A percentile compares a stretch with the other conserved stretches of the same genome.
These are phyloP conservation scores for Fusarium longipes DNA, from an alignment of 2,329 filamentous ascomycete genomes.

Conservation along the genomic window DNA sequence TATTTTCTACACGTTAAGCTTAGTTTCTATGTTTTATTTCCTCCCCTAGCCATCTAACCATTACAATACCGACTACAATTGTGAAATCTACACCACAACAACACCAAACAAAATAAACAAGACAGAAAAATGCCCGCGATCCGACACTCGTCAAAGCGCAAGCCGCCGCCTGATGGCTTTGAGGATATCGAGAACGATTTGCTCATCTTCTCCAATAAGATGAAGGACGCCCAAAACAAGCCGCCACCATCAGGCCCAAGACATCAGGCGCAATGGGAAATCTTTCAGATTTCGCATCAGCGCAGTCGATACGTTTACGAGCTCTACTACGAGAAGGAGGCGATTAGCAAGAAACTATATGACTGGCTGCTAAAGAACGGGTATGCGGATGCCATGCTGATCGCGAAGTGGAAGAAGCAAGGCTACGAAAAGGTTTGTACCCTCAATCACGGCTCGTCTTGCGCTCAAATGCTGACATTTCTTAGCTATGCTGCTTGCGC, in stretches of 20 bases:
- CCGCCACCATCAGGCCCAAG: slow-evolving; percentile 82
- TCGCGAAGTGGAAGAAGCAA: slow-evolving; percentile 99
- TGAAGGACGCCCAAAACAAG: slow-evolving; percentile 95
- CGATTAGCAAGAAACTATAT: slow-evolving; percentile 90
- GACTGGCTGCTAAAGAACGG: slow-evolving; percentile 97
- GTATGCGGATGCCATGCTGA: slow-evolving; percentile 93
- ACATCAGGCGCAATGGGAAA: slow-evolving; percentile 94
- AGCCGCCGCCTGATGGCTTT: slow-evolving; percentile 87
- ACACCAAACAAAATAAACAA: neutral
- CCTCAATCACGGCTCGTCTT: neutral
- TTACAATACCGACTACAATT: neutral
- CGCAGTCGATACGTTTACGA: slow-evolving; percentile 95
- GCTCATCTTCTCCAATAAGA: slow-evolving; percentile 87
- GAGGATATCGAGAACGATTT: slow-evolving; percentile 89
- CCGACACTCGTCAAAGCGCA: slow-evolving; percentile 78
- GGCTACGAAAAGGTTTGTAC: slow-evolving; percentile 90
- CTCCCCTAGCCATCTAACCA: neutral
- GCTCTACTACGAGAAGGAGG: slow-evolving; percentile 97
- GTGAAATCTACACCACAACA: neutral
- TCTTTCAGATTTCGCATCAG: slow-evolving; percentile 97
- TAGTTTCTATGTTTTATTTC: neutral
- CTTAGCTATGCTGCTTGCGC: slow-evolving; percentile 87
- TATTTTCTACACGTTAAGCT: neutral
- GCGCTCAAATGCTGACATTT: slow-evolving; percentile 40
- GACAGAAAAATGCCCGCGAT: slow-evolving; percentile 76